phyloP scores from a whole-genome alignment of 768 basidiomycete species.

The Rhodotorula graminis region DNA sequence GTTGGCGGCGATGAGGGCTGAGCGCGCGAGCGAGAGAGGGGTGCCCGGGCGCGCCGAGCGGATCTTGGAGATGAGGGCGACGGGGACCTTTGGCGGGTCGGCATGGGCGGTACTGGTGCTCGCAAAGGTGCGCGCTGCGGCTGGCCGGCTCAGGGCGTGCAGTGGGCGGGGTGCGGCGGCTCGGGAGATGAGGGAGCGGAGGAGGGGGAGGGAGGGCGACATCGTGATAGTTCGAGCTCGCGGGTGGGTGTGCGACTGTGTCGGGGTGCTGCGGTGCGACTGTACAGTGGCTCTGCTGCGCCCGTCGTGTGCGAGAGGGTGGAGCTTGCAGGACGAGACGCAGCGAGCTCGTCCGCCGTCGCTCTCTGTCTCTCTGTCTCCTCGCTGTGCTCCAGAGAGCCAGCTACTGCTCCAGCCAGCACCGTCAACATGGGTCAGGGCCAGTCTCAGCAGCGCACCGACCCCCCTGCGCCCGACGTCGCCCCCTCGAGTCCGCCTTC shows the following conservation, averaged over 20 bases:
- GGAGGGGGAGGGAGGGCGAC: background rate
- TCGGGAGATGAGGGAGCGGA: background rate
- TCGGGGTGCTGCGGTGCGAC: background rate
- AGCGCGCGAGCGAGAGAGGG: conserved; percentile 79
- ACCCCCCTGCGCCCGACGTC: background rate
- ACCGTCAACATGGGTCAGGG: background rate
- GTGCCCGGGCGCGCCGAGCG: conserved; percentile 67
- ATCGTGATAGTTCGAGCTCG: background rate
- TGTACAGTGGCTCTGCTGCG: too few species aligned
- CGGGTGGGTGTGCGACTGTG: background rate
- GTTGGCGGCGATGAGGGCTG: conserved; percentile 70
- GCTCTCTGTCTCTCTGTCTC: background rate
- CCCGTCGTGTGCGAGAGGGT: too few species aligned
- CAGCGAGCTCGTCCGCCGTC: background rate
- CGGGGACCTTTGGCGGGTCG: conserved; percentile 52
- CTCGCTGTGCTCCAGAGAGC: background rate
- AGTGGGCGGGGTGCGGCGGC: background rate
- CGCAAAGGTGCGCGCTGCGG: background rate
- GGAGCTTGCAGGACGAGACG: background rate
- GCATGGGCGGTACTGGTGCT: conserved; percentile 6
- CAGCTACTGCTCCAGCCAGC: too few species aligned
- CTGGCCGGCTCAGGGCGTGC: background rate
- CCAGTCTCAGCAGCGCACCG: background rate
- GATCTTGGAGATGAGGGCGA: conserved; percentile 77
- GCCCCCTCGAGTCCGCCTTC: background rate